phyloP scores from a whole-genome alignment of 2,329 filamentous ascomycete genomes.

The Diaporthe citri region DNA sequence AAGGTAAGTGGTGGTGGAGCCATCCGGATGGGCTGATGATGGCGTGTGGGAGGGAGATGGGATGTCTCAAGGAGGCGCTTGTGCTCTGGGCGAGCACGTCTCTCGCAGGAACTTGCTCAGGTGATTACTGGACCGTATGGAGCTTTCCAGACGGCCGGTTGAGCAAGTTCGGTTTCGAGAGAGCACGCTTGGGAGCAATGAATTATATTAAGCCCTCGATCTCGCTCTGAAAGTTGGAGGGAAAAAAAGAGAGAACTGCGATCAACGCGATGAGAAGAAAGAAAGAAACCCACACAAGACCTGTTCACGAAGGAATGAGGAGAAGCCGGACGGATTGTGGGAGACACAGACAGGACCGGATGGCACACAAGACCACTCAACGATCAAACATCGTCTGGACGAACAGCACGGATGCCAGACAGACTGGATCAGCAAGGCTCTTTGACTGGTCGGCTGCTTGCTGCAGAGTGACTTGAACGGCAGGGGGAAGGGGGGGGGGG shows the following conservation, averaged over 20 bases:
- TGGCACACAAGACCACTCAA: conserved; percentile 21
- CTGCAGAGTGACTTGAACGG: conserved; percentile 4
- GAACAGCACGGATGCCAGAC: not conserved
- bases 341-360: not conserved
- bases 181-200: not conserved
- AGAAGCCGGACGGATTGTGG: not conserved
- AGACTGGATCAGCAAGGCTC: not conserved
- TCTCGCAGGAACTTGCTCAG: conserved; percentile 35
- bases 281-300: not conserved
- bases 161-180: conserved; percentile 13
- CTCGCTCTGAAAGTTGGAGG: not conserved
- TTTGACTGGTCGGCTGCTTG: not conserved
- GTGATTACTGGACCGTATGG: conserved; percentile 7
- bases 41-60: conserved; percentile 22
- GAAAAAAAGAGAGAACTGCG: not conserved
- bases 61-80: conserved; percentile 27
- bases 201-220: not conserved
- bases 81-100: conserved; percentile 29
- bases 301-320: not conserved
- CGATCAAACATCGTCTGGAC: conserved; percentile 22
- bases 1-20: conserved; percentile 43
- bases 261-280: conserved; percentile 3
- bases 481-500: not conserved
- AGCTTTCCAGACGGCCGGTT: conserved; percentile 11
- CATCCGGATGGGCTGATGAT: conserved; percentile 36